Percentiles rank a stretch among this genome's conserved stretches.
phyloP scores from a whole-genome alignment of 2,329 filamentous ascomycete species.

The Talaromyces marneffei region DNA sequence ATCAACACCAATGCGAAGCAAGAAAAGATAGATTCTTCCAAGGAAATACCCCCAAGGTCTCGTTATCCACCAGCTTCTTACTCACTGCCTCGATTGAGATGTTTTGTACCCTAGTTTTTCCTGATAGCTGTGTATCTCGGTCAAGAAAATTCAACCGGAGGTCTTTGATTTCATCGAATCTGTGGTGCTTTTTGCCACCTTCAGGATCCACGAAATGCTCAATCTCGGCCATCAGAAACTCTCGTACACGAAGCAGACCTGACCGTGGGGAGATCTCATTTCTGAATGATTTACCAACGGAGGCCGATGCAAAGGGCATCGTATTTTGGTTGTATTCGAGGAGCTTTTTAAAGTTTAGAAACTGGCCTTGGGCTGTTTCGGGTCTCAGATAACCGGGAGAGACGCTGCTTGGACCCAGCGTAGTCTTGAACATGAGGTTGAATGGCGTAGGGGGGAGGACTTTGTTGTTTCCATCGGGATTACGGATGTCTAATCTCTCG shows the following conservation, averaged over 20 bases:
- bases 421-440: slow-evolving; percentile 89
- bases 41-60: slow-evolving; percentile 97
- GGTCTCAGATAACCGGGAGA: slow-evolving; percentile 70
- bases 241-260: slow-evolving; percentile 86
- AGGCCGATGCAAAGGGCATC: slow-evolving; percentile 86
- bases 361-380: slow-evolving; percentile 86
- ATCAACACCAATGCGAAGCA: slow-evolving; percentile 82
- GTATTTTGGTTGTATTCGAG: slow-evolving; percentile 78
- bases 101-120: slow-evolving; percentile 68
- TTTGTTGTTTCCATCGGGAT: slow-evolving; percentile 70
- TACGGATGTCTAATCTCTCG: slow-evolving; percentile 82
- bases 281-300: slow-evolving; percentile 82
- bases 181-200: slow-evolving; percentile 85
- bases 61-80: slow-evolving; percentile 81
- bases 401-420: slow-evolving; percentile 82
- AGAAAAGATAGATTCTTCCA: slow-evolving; percentile 85
- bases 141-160: slow-evolving; percentile 78
- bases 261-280: slow-evolving; percentile 93
- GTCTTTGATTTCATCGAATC: slow-evolving; percentile 79
- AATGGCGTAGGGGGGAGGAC: slow-evolving; percentile 76
- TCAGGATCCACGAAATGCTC: slow-evolving; percentile 96
- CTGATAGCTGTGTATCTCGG: slow-evolving; percentile 76
- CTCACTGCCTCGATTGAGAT: slow-evolving; percentile 80
- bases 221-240: slow-evolving; percentile 98
- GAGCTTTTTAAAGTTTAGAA: slow-evolving; percentile 81